Percentiles rank a stretch among this genome's conserved stretches.
These are phyloP conservation scores for Saccharomycopsis javanensis DNA, from an alignment of 805 yeast genomes.

Conservation along the genomic window DNA sequence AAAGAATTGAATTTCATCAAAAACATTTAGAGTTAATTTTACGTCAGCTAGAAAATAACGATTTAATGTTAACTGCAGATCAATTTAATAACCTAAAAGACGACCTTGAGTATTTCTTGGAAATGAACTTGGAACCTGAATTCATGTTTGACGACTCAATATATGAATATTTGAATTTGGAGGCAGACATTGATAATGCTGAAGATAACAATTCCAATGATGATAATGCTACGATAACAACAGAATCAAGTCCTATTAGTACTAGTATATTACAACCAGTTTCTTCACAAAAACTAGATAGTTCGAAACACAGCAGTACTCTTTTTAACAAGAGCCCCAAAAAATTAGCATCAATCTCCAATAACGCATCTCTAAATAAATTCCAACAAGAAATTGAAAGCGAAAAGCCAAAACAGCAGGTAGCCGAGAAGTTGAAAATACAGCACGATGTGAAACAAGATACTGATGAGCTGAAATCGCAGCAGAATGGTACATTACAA, in stretches of 20 bases:
- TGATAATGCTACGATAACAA: background rate
- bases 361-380: background rate
- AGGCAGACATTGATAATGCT: slow-evolving; percentile 27
- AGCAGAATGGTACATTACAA: background rate
- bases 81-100: slow-evolving; percentile 70
- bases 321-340: background rate
- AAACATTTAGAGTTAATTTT: slow-evolving; percentile 68
- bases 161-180: slow-evolving; percentile 76
- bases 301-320: background rate
- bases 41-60: slow-evolving; percentile 66
- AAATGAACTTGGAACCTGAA: slow-evolving; percentile 85
- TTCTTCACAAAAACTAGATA: background rate
- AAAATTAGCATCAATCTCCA: background rate
- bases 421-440: background rate
- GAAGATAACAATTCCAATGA: too few species aligned
- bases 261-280: background rate
- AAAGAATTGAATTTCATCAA: slow-evolving; percentile 72
- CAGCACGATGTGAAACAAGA: background rate
- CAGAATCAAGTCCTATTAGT: background rate
- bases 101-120: slow-evolving; percentile 88
- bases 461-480: background rate
- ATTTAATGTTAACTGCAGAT: slow-evolving; percentile 55
- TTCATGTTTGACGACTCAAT: slow-evolving; percentile 90
- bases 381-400: background rate
- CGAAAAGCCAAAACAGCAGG: background rate